Evolutionary conservation across 139 green algal genomes (phyloP).

Genomic region (Chlamydomonas sphaeroides): DNA sequence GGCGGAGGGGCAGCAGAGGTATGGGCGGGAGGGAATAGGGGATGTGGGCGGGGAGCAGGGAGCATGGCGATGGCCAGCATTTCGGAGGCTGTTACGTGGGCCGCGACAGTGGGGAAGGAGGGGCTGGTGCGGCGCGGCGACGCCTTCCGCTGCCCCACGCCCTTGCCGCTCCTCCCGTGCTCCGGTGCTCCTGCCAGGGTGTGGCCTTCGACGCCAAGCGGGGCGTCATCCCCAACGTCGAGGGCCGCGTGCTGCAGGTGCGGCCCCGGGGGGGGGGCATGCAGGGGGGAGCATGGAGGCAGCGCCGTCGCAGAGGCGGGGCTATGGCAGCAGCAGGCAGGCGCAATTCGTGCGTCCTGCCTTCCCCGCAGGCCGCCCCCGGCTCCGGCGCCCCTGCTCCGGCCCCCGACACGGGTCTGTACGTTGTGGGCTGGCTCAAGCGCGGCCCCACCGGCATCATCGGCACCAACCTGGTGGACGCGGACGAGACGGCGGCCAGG

Average conservation of each 20-base stretch:
- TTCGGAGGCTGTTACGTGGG: too few species aligned
- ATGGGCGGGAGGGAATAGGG: not conserved
- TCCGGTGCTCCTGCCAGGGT: conserved; percentile 37
- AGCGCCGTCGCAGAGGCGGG: not conserved
- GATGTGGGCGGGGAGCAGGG: not conserved
- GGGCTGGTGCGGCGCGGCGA: too few species aligned
- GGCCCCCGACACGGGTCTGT: conserved; percentile 70
- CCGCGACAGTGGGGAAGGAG: too few species aligned
- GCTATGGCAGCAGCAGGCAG: not conserved
- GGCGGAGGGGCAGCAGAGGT: not conserved
- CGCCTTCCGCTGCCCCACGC: too few species aligned
- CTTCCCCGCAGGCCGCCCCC: not conserved
- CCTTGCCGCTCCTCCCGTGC: too few species aligned
- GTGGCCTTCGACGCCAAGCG: conserved; percentile 76
- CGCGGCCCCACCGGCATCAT: conserved; percentile 92
- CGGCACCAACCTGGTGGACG: conserved; percentile 89
- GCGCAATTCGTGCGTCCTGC: too few species aligned
- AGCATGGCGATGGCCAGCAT: too few species aligned
- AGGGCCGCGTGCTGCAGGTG: conserved; percentile 68
- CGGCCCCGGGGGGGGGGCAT: not conserved
- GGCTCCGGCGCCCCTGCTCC: not conserved
- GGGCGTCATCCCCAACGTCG: conserved; percentile 78
- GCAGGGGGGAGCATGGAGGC: not conserved
- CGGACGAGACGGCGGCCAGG: conserved; percentile 74
- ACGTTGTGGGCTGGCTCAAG: conserved; percentile 91